phyloP scores from a whole-genome alignment of 2,329 filamentous ascomycete genomes.

The Alternaria arborescens region DNA sequence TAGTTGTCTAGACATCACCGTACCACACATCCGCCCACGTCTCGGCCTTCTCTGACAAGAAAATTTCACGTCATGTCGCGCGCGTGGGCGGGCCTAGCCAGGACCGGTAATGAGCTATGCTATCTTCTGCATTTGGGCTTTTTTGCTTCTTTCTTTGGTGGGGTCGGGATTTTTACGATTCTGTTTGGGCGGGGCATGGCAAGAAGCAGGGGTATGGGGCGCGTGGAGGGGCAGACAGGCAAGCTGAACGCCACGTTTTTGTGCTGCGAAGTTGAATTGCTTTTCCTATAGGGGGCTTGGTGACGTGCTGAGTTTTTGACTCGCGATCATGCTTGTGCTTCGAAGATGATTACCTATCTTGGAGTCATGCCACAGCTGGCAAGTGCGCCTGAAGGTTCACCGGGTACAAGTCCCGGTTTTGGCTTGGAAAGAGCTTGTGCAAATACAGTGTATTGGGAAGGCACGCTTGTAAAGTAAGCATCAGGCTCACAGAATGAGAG shows the following conservation, averaged over 20 bases:
- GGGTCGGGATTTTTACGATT: slow-evolving; percentile 3
- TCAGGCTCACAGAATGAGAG: neutral
- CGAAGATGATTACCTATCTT: neutral
- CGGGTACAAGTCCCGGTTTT: neutral
- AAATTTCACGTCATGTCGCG: neutral
- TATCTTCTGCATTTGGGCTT: slow-evolving; percentile 7
- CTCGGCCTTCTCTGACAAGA: neutral
- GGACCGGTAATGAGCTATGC: slow-evolving; percentile 13
- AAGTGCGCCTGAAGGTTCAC: neutral
- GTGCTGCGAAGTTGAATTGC: neutral
- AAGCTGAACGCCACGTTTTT: neutral
- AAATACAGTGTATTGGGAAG: neutral
- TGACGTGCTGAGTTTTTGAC: neutral
- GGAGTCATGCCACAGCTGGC: neutral
- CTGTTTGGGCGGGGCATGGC: neutral
- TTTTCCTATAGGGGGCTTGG: neutral
- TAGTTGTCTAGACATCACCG: neutral
- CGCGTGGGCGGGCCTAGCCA: neutral
- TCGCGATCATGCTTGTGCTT: neutral
- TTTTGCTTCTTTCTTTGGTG: slow-evolving; percentile 6
- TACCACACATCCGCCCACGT: neutral
- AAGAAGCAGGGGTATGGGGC: slow-evolving; percentile 1
- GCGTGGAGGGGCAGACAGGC: neutral
- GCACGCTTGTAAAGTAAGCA: neutral
- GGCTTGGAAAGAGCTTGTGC: neutral